These are phyloP conservation scores for Aspergillus diversus DNA, from an alignment of 495 filamentous ascomycete species.

Conservation along the genomic window DNA sequence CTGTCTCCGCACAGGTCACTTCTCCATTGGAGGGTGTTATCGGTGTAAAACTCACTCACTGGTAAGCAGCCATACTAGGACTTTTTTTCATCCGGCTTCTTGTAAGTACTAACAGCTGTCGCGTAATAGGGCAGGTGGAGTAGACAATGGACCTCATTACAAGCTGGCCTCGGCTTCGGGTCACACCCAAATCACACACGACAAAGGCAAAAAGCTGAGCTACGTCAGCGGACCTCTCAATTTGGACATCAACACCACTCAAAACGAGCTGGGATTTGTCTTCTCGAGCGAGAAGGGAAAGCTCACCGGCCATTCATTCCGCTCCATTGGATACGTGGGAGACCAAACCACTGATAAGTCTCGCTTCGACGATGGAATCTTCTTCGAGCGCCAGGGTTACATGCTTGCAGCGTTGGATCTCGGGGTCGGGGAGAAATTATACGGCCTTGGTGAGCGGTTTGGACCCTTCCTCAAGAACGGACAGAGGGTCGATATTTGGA, in stretches of 20 bases:
- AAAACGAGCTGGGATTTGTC: conserved; percentile 59
- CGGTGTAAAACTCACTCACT: conserved; percentile 66
- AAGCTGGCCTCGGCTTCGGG: conserved; percentile 55
- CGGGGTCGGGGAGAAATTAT: conserved; percentile 67
- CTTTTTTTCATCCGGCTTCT: neutral
- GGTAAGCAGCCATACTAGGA: conserved; percentile 47
- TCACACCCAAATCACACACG: conserved; percentile 51
- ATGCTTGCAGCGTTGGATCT: conserved; percentile 67
- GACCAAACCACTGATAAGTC: conserved; percentile 55
- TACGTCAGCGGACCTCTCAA: conserved; percentile 59
- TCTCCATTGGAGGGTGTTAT: conserved; percentile 63
- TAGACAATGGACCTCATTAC: conserved; percentile 64
- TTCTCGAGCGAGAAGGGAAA: conserved; percentile 55
- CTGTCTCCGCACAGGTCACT: conserved; percentile 44
- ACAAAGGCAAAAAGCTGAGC: conserved; percentile 49
- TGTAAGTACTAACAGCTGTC: neutral
- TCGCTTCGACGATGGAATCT: conserved; percentile 53
- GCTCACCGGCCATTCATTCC: conserved; percentile 62
- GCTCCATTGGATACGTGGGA: conserved; percentile 60
- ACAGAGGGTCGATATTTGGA: conserved; percentile 69
- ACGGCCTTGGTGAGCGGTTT: conserved; percentile 73
- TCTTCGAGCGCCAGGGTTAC: conserved; percentile 59
- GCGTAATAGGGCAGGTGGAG: conserved; percentile 39
- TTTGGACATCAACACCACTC: conserved; percentile 52
- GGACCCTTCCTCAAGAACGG: conserved; percentile 72